Conservation (phyloP, 148 eudicot genomes). For the Rhododendron vialii region DNA sequence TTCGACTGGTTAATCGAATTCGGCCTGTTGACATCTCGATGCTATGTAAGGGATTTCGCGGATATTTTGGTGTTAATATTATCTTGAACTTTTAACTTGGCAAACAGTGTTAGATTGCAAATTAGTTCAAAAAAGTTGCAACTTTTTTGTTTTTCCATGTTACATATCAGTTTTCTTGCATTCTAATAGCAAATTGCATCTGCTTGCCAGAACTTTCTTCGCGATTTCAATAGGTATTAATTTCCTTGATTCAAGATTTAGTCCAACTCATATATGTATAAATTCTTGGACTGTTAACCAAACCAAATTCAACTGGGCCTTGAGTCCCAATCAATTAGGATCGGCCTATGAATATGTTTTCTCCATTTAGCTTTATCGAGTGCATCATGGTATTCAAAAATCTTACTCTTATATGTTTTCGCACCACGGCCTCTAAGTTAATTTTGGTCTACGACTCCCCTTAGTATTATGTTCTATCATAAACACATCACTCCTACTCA, state of each 20-base stretch:
- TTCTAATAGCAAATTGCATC: not conserved
- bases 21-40: not conserved
- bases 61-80: not conserved
- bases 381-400: not conserved
- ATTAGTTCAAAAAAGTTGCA: not conserved
- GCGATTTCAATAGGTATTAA: not conserved
- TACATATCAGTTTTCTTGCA: not conserved
- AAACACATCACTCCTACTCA: not conserved
- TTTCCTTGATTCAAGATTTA: not conserved
- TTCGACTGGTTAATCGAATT: not conserved
- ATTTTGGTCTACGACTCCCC: not conserved
- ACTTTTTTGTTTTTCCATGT: not conserved
- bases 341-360: not conserved
- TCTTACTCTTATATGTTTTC: not conserved
- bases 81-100: not conserved
- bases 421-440: not conserved
- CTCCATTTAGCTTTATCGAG: not conserved
- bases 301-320: not conserved
- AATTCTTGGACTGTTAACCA: not conserved
- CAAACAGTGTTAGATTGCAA: not conserved
- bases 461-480: no score
- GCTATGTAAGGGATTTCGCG: not conserved
- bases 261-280: not conserved
- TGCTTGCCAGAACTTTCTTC: not conserved
- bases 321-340: not conserved